Evolutionary conservation across 805 yeast genomes (phyloP), one percentile per base, ranked within the genome.

Genomic region (Saturnispora saitoi): DNA sequence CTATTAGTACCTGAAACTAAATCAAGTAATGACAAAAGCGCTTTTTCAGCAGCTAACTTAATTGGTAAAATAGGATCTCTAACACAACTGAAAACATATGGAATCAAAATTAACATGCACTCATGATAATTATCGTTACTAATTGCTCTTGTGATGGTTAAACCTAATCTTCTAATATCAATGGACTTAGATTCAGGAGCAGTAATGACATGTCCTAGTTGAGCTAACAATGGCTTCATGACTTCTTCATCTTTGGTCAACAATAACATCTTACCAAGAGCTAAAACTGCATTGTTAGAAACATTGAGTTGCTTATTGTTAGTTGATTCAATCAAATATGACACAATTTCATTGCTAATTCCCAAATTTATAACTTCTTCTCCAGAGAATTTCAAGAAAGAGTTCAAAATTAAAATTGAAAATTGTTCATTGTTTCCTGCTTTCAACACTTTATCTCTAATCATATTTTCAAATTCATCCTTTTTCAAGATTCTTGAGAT

Each of bases 21-120:
- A 43, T 76, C 71, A 66, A 89, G 83, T 15, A 88, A 61, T 2
- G 86, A 78, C 55, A 90, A 63, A 63, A 76, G 89, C 0, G 95
- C 89, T 69, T 87, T 87, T 64, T 91, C 99, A 7, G 96, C 96
- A 1, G 97, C 96, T 53, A 91, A 72, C 59, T 89, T 90, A 56
- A 91, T 82, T 4, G 99, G 97, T 59, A 91, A 87, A 43, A 86
- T 72, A n/a, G 81, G 74, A 59, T 90, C 96, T 55, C 99, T 75
- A 37, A 91, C 83, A 62, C 93, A 82, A 0, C 83, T 70, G 63
- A 91, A 91, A 2, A 89, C 81, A 11, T 86, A 71, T 12, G 93
- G 87, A 3, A 76, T 86, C 45, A 91, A 57, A 0, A 66, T 52
- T 17, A 38, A n/a, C 31, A 41, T 32, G 10, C n/a, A 22, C 7